phyloP scores from a whole-genome alignment of 1,284 basidiomycete species.

The Cystobasidiaceae sp. region DNA sequence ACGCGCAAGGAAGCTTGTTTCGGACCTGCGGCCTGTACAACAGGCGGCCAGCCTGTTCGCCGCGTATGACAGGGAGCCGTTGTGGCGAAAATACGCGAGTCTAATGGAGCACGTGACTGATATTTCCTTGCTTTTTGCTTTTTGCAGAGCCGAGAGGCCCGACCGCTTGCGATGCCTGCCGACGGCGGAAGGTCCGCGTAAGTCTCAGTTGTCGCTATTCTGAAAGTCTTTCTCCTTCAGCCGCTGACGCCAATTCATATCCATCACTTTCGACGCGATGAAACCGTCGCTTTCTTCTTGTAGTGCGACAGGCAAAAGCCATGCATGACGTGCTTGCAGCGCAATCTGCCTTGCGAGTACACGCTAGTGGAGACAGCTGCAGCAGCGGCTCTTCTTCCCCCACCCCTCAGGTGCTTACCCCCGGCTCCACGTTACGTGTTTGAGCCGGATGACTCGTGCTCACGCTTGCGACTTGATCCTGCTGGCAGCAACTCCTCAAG shows the following conservation, averaged over 20 bases:
- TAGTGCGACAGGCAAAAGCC: slow-evolving; percentile 24
- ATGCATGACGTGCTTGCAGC: neutral
- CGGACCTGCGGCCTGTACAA: too few species aligned
- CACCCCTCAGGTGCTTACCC: slow-evolving; percentile 18
- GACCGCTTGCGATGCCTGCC: neutral
- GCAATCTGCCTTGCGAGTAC: neutral
- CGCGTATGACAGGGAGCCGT: too few species aligned
- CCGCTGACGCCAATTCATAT: neutral
- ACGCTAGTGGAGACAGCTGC: slow-evolving; percentile 8
- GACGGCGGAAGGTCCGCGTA: neutral
- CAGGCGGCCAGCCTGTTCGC: too few species aligned
- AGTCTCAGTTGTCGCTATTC: too few species aligned
- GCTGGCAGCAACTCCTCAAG: too few species aligned
- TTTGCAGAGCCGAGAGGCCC: neutral
- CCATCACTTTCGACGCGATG: neutral
- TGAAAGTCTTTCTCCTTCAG: neutral
- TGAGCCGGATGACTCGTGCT: slow-evolving; percentile 6
- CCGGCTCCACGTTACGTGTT: slow-evolving; percentile 16
- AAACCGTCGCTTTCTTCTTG: too few species aligned
- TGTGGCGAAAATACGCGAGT: too few species aligned
- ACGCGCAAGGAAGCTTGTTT: too few species aligned
- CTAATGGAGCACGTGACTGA: too few species aligned
- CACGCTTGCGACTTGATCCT: neutral
- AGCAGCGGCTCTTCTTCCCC: neutral
- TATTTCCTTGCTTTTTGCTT: too few species aligned